Evolutionary conservation across 805 yeast species (phyloP), one percentile per base, ranked within the genome.

Genomic region (Kuraishia cidri): DNA sequence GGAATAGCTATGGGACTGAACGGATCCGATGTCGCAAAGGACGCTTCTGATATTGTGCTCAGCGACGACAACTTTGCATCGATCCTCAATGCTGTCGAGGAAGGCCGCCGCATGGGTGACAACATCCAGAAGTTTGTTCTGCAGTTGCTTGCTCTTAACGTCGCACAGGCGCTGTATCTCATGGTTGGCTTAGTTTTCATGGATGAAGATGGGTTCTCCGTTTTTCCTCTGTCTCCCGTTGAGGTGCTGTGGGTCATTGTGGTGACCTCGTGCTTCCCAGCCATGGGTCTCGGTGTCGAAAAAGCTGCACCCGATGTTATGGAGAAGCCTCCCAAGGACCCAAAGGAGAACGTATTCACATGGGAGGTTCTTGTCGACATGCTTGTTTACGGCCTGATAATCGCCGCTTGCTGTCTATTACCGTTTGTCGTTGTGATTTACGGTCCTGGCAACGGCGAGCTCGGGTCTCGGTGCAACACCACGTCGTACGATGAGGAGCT

Each of bases 11-110:
- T 81, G 90, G 90, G 90, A 30, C 62, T 74, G 58, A 72, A 79
- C 39, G 90, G 90, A 4, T 75, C 84, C 9, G 90, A 81, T 59
- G 90, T 81, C 26, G 90, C 90, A n/a, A 81, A 81, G 52, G 85
- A 80, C 51, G 86, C 87, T 5, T 67, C 82, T 29, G 90, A 81
- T 52, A 79, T 81, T 52, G 83, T 81, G 12, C 64, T 81, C 32
- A 68, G 80, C 15, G 90, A 81, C 51, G 78, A 82, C 58, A 81
- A 81, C 53, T 81, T 81, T 56, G 83, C 88, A 4, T 79, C 88
- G 12, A 81, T 81, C 48, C 64, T 79, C 35, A 75, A 77, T 52
- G 90, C 86, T 10, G 71, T 81, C 36, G 86, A 79, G 51, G 90
- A 81, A 57, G 90, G 90, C 23, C 65, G 90, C 45, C 64, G 88